These are phyloP conservation scores for Bolboschoenus planiculmis DNA, from an alignment of 176 grass and related monocot species.

Conservation along the genomic window DNA sequence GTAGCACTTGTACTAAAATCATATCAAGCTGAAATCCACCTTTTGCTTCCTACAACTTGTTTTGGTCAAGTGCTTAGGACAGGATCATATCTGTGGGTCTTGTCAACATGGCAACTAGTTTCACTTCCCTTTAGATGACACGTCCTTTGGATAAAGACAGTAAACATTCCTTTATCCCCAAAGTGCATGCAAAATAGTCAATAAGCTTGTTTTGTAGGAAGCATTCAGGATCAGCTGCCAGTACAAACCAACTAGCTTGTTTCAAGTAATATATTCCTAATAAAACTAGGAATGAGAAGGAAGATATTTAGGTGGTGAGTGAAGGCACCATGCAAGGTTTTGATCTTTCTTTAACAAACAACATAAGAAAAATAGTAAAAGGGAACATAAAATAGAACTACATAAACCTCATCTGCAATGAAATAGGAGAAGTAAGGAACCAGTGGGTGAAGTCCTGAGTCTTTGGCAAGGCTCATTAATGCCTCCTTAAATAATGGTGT, in stretches of 20 bases:
- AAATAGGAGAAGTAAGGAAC: constrained; percentile 99
- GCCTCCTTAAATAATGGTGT: constrained; percentile 67
- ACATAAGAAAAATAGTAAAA: constrained; percentile 1
- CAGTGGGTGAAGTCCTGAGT: constrained; percentile 84
- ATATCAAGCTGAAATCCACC: neutral
- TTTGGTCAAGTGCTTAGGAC: neutral
- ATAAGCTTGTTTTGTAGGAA: neutral
- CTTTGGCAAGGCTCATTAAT: constrained; percentile 83
- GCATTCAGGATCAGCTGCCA: neutral
- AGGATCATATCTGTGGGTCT: neutral
- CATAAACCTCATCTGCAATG: constrained; percentile 64
- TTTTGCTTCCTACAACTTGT: neutral
- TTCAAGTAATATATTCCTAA: neutral
- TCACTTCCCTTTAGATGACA: neutral
- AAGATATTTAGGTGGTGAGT: neutral
- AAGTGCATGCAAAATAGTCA: neutral
- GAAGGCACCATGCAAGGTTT: neutral
- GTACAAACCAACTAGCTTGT: neutral
- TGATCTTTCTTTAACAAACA: neutral
- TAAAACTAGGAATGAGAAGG: constrained; percentile 1
- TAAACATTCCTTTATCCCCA: neutral
- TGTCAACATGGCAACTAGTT: neutral
- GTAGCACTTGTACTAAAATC: neutral
- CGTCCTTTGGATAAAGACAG: neutral
- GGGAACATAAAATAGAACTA: neutral